These are phyloP conservation scores for Penicillium canariense DNA, from an alignment of 495 filamentous ascomycete species.

Conservation along the genomic window DNA sequence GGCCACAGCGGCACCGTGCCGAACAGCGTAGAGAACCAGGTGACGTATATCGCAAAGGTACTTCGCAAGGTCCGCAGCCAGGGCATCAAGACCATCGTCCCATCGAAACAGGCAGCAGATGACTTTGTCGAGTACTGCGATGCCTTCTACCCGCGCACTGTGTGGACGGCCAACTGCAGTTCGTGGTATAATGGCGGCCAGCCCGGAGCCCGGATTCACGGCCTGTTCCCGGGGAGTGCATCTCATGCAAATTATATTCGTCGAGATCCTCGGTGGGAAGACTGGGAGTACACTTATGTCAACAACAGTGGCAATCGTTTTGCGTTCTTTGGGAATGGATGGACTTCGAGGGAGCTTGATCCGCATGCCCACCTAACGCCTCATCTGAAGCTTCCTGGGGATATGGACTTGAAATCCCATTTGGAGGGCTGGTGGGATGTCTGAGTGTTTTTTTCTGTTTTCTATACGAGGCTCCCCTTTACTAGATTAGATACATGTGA, in stretches of 20 bases:
- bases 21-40: conserved; percentile 53
- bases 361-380: conserved; percentile 43
- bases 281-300: conserved; percentile 63
- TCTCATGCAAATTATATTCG: conserved; percentile 55
- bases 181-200: conserved; percentile 68
- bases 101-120: conserved; percentile 53
- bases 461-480: neutral
- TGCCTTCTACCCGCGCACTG: conserved; percentile 59
- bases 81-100: conserved; percentile 58
- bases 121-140: conserved; percentile 63
- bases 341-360: conserved; percentile 42
- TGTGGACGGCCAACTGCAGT: conserved; percentile 59
- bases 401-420: conserved; percentile 46
- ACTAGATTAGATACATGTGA: neutral
- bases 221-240: conserved; percentile 65
- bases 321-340: conserved; percentile 58
- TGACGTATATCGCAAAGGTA: conserved; percentile 60
- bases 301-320: conserved; percentile 52
- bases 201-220: conserved; percentile 56
- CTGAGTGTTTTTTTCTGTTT: conserved; percentile 2
- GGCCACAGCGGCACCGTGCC: conserved; percentile 53
- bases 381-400: conserved; percentile 46
- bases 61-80: conserved; percentile 62
- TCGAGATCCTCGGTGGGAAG: conserved; percentile 66
- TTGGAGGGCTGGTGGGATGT: conserved; percentile 56